A percentile compares a stretch with the other conserved stretches of the same genome.
Evolutionary conservation across 805 yeast genomes (phyloP).

Genomic region (Starmerella bombi): DNA sequence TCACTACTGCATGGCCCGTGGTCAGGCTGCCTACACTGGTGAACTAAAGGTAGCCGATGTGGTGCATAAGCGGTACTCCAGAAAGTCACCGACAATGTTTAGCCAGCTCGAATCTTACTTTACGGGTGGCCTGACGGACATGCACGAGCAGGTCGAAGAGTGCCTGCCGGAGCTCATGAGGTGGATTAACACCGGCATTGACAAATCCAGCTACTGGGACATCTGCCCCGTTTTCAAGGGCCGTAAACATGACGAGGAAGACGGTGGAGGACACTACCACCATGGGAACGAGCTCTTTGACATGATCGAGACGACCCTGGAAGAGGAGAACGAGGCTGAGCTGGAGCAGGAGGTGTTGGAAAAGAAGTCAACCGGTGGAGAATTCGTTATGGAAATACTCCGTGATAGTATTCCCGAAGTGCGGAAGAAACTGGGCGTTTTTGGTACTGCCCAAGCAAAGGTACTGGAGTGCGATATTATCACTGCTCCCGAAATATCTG

Average conservation of each 20-base stretch:
- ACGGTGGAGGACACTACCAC: neutral
- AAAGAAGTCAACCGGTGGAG: neutral
- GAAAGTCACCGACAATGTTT: conserved; percentile 35
- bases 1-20: conserved; percentile 40
- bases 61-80: conserved; percentile 26
- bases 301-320: neutral
- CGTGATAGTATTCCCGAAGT: neutral
- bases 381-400: neutral
- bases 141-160: conserved; percentile 29
- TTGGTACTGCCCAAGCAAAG: neutral
- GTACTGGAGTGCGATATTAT: conserved; percentile 1
- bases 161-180: conserved; percentile 31
- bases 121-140: conserved; percentile 42
- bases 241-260: neutral
- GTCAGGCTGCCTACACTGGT: conserved; percentile 37
- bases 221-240: conserved; percentile 26
- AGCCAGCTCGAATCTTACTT: conserved; percentile 36
- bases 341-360: neutral
- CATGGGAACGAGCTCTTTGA: neutral
- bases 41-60: conserved; percentile 32
- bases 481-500: conserved; percentile 1
- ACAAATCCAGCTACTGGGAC: conserved; percentile 23
- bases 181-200: conserved; percentile 32
- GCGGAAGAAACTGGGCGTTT: neutral
- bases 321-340: neutral